Base-by-base conservation (phyloP, 345 rosid genomes). In the Salix brachista region DNA sequence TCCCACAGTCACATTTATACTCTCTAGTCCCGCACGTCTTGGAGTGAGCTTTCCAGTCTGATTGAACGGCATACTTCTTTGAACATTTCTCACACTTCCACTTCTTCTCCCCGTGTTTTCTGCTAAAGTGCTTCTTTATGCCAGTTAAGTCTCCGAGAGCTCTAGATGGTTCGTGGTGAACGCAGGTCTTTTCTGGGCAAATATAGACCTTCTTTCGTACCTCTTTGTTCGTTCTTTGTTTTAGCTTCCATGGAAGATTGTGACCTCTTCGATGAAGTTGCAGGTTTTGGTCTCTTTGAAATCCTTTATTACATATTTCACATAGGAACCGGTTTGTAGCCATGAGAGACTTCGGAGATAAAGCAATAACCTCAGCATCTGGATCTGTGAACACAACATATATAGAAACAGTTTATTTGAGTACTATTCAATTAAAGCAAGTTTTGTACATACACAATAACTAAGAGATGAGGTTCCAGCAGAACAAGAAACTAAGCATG, bases 81-180 rank as follows among this genome's bases (percentile, higher is more conserved):
- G 98, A 92, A 78, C 98, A 94, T 83, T 92, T 92, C 85, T 94
- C 97, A 19, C 98, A 94, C 85, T 92, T 92, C 95, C 95, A 94
- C 78, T 93, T 93, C 92, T 95, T 95, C 78, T 95, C 97, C 25
- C 97, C 97, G 52, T 95, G 99, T 79, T 95, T 95, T 54, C 97
- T 85, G 85, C 99, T 93, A 46, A 77, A 95, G 76, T 95, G 99
- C 73, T 95, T 95, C 86, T 95, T 95, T 60, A 95, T 91, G 39
- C 99, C 99, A 18, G 97, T 93, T 67, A 95, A 91, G 80, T 95
- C 97, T 13, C 99, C 99, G 9, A 95, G 97, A 17, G 99, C 99
- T 67, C 97, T 80, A 0, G 96, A 93, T 1, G 93, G 85, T 17
- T 93, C 93, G 34, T 95, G 94, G 84, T 95, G 99, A 18, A 95